Evolutionary conservation across 495 filamentous ascomycete genomes (phyloP).

Genomic region (Pyronema domesticum): DNA sequence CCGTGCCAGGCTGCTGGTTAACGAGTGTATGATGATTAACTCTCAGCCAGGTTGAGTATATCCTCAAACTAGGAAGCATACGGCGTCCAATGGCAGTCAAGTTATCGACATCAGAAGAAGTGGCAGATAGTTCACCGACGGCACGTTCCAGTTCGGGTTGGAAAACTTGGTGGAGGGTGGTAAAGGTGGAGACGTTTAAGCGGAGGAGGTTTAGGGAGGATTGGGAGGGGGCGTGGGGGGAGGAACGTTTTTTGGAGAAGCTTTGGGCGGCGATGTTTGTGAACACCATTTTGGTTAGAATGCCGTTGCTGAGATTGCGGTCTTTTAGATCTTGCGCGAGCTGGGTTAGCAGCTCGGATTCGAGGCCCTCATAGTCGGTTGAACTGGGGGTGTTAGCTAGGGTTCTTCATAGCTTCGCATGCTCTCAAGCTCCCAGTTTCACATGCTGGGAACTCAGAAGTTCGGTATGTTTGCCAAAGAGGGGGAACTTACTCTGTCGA

Average conservation of each 20-base stretch:
- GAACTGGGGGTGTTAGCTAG: slow-evolving; percentile 30
- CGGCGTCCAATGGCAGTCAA: slow-evolving; percentile 46
- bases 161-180: slow-evolving; percentile 56
- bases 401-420: not conserved
- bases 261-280: slow-evolving; percentile 74
- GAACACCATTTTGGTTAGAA: slow-evolving; percentile 60
- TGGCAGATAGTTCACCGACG: slow-evolving; percentile 29
- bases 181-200: slow-evolving; percentile 67
- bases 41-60: slow-evolving; percentile 59
- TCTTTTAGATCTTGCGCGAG: slow-evolving; percentile 56
- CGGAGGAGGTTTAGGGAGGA: slow-evolving; percentile 42
- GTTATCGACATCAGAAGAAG: slow-evolving; percentile 32
- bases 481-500: slow-evolving; percentile 34
- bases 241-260: slow-evolving; percentile 30
- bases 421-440: too few relatives aligned
- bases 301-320: slow-evolving; percentile 39
- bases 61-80: slow-evolving; percentile 48
- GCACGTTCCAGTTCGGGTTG: slow-evolving; percentile 45
- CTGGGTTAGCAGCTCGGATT: slow-evolving; percentile 67
- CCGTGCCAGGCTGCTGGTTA: slow-evolving; percentile 36
- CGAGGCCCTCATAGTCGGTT: slow-evolving; percentile 60
- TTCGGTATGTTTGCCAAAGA: not conserved
- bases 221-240: slow-evolving; percentile 17
- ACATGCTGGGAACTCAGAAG: not conserved
- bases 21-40: slow-evolving; percentile 33